Evolutionary conservation across 2,329 filamentous ascomycete species (phyloP), one percentile per base, ranked within the genome.

Genomic region (Ambrosiella cleistominuta): DNA sequence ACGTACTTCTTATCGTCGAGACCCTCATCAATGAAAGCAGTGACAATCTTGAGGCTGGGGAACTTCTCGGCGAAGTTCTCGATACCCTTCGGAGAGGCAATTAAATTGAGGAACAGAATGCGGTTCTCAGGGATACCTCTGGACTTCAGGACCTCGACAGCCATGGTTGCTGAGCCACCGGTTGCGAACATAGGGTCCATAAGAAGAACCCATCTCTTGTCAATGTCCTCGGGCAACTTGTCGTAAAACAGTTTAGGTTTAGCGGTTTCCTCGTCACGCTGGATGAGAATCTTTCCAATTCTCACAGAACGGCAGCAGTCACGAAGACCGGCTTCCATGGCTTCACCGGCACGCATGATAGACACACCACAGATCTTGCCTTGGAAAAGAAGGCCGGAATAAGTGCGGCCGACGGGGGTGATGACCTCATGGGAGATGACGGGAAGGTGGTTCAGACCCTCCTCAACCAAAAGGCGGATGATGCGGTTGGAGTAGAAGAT

Each of bases 131-230:
- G 89, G 4, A 98, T 93, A 38, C 93, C 93, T 63, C 87, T 84
- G 44, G 83, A 83, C 68, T 87, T 94, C 64, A 98, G 76, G 2
- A 96, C 88, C 63, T 97, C 88, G 15, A 97, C 90, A 37, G 93
- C 93, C 87, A 98, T 95, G 59, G 89, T 93, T 56, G 93, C 93
- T 60, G 90, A 96, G 52, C 93, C 93, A 64, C 91, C 90, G 64
- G 93, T 98, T 60, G 93, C 93, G 72, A 98, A 90, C 93, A 98
- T 98, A n/a, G 93, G 93, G 68, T 98, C 93, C 51, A 98, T 73
- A 50, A 98, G 75, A 61, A 98, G 74, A 40, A 96, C 91, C 90
- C 93, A 98, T 69, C 93, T 77, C 57, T 91, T 80, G 27, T 86
- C 81, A 69, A 98, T 96, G 68, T 98, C 93, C 67, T 88, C 85